A percentile compares a stretch with the other conserved stretches of the same genome.
phyloP scores from a whole-genome alignment of 176 grass and related monocot species.

The Carex kokanica region DNA sequence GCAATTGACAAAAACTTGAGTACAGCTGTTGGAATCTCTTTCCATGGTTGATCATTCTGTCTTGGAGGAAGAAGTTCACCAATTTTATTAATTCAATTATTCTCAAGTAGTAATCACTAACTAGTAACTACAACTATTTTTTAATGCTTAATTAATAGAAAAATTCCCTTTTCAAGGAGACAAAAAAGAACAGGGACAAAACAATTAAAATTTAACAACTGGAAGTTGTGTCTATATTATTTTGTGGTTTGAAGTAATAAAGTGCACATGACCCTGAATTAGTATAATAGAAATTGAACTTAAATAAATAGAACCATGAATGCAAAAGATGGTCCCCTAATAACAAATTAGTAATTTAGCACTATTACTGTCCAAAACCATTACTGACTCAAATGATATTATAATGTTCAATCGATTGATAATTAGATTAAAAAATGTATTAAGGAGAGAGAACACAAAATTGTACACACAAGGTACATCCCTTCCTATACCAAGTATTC shows the following conservation, averaged over 20 bases:
- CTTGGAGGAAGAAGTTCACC: neutral
- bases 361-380: neutral
- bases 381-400: constrained; percentile 7
- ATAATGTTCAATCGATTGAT: neutral
- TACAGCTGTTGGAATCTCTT: constrained; percentile 14
- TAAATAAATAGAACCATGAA: neutral
- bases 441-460: neutral
- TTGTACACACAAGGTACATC: neutral
- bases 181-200: constrained; percentile 4
- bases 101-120: neutral
- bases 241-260: constrained; percentile 10
- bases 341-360: neutral
- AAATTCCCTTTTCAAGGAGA: neutral
- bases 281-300: neutral
- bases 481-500: too few species aligned
- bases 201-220: neutral
- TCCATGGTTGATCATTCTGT: neutral
- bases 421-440: neutral
- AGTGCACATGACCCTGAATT: constrained; percentile 12
- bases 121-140: constrained; percentile 6
- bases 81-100: neutral
- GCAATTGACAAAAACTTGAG: neutral
- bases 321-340: constrained; percentile 1
- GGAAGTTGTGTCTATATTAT: neutral
- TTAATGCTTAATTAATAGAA: neutral